Percentiles rank a stretch among this genome's conserved stretches.
Evolutionary conservation across 306 rosid species (phyloP).

Genomic region (Trifolium fragiferum): DNA sequence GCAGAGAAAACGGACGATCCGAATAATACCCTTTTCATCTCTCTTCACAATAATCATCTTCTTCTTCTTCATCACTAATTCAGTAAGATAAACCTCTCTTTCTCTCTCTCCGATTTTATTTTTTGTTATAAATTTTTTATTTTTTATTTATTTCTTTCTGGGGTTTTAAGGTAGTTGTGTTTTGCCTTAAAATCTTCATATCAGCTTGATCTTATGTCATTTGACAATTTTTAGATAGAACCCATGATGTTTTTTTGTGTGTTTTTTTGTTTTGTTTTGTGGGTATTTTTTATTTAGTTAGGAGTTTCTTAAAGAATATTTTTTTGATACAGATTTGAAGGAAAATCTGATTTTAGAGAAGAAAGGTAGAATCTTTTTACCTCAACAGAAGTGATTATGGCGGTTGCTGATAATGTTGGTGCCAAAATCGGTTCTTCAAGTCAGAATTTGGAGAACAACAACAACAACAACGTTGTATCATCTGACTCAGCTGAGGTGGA

Average conservation of each 20-base stretch:
- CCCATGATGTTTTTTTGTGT: not conserved
- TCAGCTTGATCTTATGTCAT: constrained; percentile 48
- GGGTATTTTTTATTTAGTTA: not conserved
- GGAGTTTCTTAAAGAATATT: not conserved
- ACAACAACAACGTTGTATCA: constrained; percentile 49
- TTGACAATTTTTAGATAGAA: constrained; percentile 46
- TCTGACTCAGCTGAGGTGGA: constrained; percentile 63
- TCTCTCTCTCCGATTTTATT: constrained; percentile 34
- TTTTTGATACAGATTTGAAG: constrained; percentile 34
- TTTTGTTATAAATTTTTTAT: not conserved
- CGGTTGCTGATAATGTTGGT: constrained; percentile 88
- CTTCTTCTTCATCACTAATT: constrained; percentile 44
- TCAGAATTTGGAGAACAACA: constrained; percentile 63
- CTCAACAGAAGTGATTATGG: constrained; percentile 60
- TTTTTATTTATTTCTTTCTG: constrained; percentile 22
- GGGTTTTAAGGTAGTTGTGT: constrained; percentile 42
- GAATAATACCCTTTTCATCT: constrained; percentile 55
- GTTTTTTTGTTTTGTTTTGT: not conserved
- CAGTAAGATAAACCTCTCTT: constrained; percentile 45
- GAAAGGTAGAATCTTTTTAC: constrained; percentile 38
- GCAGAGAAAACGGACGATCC: constrained; percentile 72
- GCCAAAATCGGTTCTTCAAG: constrained; percentile 50
- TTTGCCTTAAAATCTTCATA: constrained; percentile 55
- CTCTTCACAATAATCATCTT: constrained; percentile 40
- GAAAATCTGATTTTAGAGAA: constrained; percentile 38